Conservation (phyloP, 208 protist genomes). For the Angomonas ambiguus region DNA sequence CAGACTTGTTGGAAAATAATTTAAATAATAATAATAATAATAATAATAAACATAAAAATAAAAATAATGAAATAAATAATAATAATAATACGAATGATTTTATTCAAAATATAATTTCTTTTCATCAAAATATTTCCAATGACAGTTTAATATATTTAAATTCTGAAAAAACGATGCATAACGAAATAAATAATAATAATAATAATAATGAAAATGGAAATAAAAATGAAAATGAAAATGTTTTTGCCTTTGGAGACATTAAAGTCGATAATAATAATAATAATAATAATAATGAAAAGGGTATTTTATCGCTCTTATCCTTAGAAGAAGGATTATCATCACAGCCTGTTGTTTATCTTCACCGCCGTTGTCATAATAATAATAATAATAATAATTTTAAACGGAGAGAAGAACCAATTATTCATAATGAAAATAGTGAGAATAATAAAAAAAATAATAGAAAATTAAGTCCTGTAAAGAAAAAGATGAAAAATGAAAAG, state of each 20-base stretch:
- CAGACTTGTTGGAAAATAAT: too few relatives aligned
- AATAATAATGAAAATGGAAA: background rate
- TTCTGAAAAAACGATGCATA: background rate
- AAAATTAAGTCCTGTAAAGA: background rate
- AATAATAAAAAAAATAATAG: background rate
- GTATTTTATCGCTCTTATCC: background rate
- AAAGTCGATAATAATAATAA: background rate
- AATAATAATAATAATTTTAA: too few relatives aligned
- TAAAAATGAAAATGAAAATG: background rate
- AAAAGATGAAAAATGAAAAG: slow-evolving; percentile 10
- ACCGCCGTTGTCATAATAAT: background rate
- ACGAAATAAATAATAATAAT: background rate
- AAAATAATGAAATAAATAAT: too few relatives aligned
- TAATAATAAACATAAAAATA: too few relatives aligned
- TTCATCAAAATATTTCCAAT: too few relatives aligned
- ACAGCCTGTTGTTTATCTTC: background rate
- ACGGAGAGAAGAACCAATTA: background rate
- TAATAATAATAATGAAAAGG: background rate
- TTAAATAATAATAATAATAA: too few relatives aligned
- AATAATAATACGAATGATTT: too few relatives aligned
- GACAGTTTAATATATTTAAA: slow-evolving; percentile 4
- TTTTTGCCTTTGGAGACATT: too few relatives aligned
- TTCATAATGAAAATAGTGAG: background rate
- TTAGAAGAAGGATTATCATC: background rate
- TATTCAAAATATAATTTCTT: too few relatives aligned